A percentile compares a stretch with the other conserved stretches of the same genome.
Conservation (phyloP, 805 yeast genomes). For the Wickerhamiella azyma region DNA sequence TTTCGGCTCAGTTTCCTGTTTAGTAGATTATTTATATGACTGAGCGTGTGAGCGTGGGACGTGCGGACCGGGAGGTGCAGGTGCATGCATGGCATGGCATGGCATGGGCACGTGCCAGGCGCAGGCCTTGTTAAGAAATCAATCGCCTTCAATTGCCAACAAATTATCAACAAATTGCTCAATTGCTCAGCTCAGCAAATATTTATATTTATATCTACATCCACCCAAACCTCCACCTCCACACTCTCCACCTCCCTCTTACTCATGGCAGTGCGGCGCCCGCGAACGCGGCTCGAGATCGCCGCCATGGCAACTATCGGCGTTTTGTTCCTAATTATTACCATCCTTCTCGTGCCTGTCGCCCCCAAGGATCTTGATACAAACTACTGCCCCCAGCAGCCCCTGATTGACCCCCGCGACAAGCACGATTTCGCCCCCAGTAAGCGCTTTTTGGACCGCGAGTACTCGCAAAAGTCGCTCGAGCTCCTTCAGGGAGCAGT, state of each 20-base stretch:
- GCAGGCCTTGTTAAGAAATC: too few relatives aligned
- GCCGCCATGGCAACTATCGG: slow-evolving; percentile 15
- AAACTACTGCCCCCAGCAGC: slow-evolving; percentile 18
- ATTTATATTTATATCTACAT: not conserved
- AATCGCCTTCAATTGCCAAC: too few relatives aligned
- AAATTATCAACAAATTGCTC: too few relatives aligned
- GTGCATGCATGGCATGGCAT: too few relatives aligned
- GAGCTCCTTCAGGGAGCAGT: slow-evolving; percentile 36
- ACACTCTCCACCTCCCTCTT: not conserved
- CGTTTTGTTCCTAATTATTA: slow-evolving; percentile 12
- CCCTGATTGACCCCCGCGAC: slow-evolving; percentile 2
- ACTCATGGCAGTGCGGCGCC: not conserved
- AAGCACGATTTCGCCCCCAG: not conserved
- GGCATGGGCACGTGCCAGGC: too few relatives aligned
- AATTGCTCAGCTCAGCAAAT: too few relatives aligned
- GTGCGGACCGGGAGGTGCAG: too few relatives aligned
- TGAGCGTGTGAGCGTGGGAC: too few relatives aligned
- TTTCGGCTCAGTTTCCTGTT: slow-evolving; percentile 13
- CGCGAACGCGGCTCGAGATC: slow-evolving; percentile 17
- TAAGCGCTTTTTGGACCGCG: slow-evolving; percentile 10
- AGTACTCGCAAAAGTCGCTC: slow-evolving; percentile 13
- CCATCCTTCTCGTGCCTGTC: slow-evolving; percentile 15
- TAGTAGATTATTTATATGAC: not conserved
- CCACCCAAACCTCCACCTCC: not conserved
- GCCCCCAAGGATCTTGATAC: slow-evolving; percentile 14